Base-by-base conservation (phyloP, 225 moss, liverwort and hornwort species). In the Physcomitrium patens region DNA sequence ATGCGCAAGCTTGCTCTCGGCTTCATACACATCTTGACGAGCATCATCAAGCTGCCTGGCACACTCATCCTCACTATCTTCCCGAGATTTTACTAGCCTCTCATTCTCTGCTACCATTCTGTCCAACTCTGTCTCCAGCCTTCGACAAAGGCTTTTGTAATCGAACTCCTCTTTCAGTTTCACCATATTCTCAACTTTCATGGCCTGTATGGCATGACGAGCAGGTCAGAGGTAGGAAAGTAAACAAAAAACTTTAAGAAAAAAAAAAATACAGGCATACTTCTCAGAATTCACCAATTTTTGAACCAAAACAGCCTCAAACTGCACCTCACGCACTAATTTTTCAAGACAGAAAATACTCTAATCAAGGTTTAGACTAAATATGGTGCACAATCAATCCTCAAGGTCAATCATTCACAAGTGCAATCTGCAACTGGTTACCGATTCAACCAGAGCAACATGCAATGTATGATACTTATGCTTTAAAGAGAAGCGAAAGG, bases 141-240 rank as follows among this genome's bases (percentile, higher is more conserved):
- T 86, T 62, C 94, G 83, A 68, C 92, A 94, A 20, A 90, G 89
- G 77, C 94, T 94, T 64, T 90, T 94, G 73, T 94, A 94, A 64
- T 94, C 94, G 53, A 94, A 94, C 79, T 92, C 94, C 74, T 94
- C 94, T 78, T 92, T 92, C 74, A 94, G 57, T 70, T 90, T 92
- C 63, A 94, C 90, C 94, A 94, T 92, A 67, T 94, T 94, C 80
- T 94, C 92, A 72, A 94, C 94, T 89, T 94, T 94, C 94, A 94
- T 94, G 15, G 94, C 92, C 92, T 91, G 82, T 77, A 86, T 12
- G 54, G 69, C n/a, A 89, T 66, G 69, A 27, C 67, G 72, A 26
- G 70, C 37, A 28, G 41, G 48, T 81, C 71, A 78, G 67, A 67
- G 52, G 28, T 20, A 63, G 63, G 31, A 68, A 73, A 67, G 23